These are phyloP conservation scores for Punctularia strigosozonata DNA, from an alignment of 768 basidiomycete species.

Conservation along the genomic window DNA sequence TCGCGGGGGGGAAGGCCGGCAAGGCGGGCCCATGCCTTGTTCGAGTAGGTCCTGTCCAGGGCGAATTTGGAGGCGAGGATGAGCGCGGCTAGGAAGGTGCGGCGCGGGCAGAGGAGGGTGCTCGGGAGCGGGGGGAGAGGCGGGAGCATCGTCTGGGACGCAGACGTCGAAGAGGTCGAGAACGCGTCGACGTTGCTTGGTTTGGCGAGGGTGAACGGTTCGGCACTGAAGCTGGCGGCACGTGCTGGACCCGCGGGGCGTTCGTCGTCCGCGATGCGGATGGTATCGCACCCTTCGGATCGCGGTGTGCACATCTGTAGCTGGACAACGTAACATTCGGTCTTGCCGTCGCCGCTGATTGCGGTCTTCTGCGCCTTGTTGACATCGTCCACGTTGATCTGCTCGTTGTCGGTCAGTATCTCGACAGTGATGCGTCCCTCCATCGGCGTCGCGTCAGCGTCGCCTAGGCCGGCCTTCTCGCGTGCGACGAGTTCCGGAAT, in stretches of 20 bases:
- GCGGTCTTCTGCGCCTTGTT: too few species aligned
- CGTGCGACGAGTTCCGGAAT: conserved; percentile 48
- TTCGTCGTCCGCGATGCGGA: background rate
- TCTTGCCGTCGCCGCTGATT: too few species aligned
- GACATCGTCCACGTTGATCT: conserved; percentile 27
- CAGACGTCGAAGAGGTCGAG: conserved; percentile 7
- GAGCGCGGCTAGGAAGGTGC: conserved; percentile 79
- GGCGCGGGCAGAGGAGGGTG: conserved; percentile 77
- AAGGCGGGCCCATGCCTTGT: conserved; percentile 89
- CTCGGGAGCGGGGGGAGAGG: conserved; percentile 47
- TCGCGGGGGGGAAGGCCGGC: conserved; percentile 81
- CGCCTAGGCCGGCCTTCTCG: conserved; percentile 34
- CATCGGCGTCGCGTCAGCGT: conserved; percentile 27
- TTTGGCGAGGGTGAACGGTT: too few species aligned
- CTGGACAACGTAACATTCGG: too few species aligned
- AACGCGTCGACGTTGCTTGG: conserved; percentile 6
- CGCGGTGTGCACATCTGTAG: background rate
- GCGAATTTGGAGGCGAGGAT: conserved; percentile 89
- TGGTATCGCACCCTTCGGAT: background rate
- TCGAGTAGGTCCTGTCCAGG: conserved; percentile 89
- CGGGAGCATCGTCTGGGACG: conserved; percentile 14
- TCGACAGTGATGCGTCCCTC: conserved; percentile 33
- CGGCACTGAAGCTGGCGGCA: too few species aligned
- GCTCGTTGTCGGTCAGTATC: conserved; percentile 29
- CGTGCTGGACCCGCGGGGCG: background rate